Percentiles rank a stretch among this genome's conserved stretches.
Conservation (phyloP, 805 yeast genomes). For the Kodamaea kakaduensis region DNA sequence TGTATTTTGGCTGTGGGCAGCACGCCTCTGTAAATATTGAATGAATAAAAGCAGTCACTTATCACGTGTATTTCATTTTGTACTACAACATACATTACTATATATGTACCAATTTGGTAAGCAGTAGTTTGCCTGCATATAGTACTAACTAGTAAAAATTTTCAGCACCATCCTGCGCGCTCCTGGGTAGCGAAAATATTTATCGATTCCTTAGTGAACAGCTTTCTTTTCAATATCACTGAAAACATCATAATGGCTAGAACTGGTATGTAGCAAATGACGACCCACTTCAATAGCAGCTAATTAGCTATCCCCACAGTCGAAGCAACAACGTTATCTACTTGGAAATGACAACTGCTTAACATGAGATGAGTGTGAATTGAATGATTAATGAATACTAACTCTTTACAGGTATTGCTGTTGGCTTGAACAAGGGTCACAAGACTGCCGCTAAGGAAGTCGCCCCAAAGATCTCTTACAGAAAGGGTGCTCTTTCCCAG, state of each 20-base stretch:
- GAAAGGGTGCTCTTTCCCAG: slow-evolving; percentile 95
- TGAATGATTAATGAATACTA: slow-evolving; percentile 18
- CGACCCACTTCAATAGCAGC: too few relatives aligned
- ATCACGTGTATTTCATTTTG: slow-evolving; percentile 9
- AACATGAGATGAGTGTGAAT: too few relatives aligned
- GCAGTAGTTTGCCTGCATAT: slow-evolving; percentile 6
- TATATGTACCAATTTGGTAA: neutral
- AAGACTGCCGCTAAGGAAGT: slow-evolving; percentile 79
- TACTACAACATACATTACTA: slow-evolving; percentile 7
- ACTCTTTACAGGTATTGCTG: slow-evolving; percentile 84
- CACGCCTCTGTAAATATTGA: slow-evolving; percentile 1
- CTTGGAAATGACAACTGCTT: too few relatives aligned
- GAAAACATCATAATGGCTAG: slow-evolving; percentile 48
- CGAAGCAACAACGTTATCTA: too few relatives aligned
- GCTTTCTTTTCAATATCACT: slow-evolving; percentile 13
- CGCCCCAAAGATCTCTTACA: slow-evolving; percentile 76
- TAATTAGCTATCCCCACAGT: too few relatives aligned
- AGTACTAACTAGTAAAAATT: slow-evolving; percentile 7
- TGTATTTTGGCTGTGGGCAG: neutral
- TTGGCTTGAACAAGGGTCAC: slow-evolving; percentile 99
- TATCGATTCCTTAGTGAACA: slow-evolving; percentile 9
- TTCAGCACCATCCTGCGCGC: slow-evolving; percentile 7
- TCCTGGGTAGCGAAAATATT: slow-evolving; percentile 6
- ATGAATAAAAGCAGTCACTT: slow-evolving; percentile 13
- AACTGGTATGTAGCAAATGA: slow-evolving; percentile 50